phyloP scores from a whole-genome alignment of 2,329 filamentous ascomycete species.

The Ophiostoma populinum region DNA sequence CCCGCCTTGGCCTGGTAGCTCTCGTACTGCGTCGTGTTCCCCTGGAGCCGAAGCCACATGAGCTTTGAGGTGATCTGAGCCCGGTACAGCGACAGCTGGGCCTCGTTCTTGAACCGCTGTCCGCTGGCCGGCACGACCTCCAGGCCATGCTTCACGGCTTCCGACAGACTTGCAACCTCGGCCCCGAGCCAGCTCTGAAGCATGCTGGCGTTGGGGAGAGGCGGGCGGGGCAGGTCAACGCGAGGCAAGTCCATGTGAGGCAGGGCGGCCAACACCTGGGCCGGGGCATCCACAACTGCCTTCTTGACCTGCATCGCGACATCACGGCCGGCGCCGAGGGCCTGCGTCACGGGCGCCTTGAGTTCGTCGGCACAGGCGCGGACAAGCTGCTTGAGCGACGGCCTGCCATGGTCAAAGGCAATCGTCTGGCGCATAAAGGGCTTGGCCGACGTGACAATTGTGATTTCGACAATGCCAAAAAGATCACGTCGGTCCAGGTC shows the following conservation, averaged over 20 bases:
- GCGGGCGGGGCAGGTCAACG: too few species aligned
- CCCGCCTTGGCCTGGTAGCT: slow-evolving; percentile 8
- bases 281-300: too few species aligned
- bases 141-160: neutral
- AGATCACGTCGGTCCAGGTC: slow-evolving; percentile 36
- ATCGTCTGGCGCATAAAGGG: slow-evolving; percentile 45
- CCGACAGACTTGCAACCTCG: slow-evolving; percentile 27
- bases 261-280: too few species aligned
- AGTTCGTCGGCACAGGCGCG: too few species aligned
- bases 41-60: slow-evolving; percentile 11
- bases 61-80: slow-evolving; percentile 11
- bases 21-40: slow-evolving; percentile 8
- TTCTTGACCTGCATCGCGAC: too few species aligned
- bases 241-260: too few species aligned
- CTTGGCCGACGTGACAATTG: slow-evolving; percentile 38
- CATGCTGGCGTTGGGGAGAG: too few species aligned
- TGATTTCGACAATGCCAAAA: slow-evolving; percentile 38
- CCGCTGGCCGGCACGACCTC: neutral
- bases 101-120: neutral
- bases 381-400: slow-evolving; percentile 27
- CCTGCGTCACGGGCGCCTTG: too few species aligned
- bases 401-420: slow-evolving; percentile 39
- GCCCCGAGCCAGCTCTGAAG: slow-evolving; percentile 10
- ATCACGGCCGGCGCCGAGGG: too few species aligned
- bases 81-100: slow-evolving; percentile 4